Conservation (phyloP, 2,329 filamentous ascomycete genomes). For the Aspergillus clavatus region DNA sequence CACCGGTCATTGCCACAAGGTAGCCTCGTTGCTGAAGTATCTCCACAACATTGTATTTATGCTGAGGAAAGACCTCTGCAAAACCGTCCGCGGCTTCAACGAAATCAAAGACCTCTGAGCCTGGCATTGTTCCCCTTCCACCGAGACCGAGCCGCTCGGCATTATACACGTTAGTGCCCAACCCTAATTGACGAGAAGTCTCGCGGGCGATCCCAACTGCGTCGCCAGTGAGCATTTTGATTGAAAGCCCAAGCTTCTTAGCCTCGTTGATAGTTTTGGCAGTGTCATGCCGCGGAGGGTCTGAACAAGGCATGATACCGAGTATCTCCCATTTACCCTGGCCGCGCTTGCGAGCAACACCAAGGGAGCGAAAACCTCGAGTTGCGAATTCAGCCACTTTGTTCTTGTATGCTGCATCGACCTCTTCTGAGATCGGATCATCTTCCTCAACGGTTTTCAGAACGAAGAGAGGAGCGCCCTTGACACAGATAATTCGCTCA, state of each 20-base stretch:
- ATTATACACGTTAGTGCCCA: slow-evolving; percentile 91
- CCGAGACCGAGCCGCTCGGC: slow-evolving; percentile 87
- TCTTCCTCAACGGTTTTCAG: slow-evolving; percentile 84
- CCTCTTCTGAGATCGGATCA: slow-evolving; percentile 68
- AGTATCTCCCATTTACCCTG: slow-evolving; percentile 83
- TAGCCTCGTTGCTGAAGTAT: slow-evolving; percentile 91
- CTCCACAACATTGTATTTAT: slow-evolving; percentile 93
- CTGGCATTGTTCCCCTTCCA: slow-evolving; percentile 86
- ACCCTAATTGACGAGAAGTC: slow-evolving; percentile 83
- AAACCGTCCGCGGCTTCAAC: slow-evolving; percentile 93
- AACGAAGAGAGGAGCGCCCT: slow-evolving; percentile 84
- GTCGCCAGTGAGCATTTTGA: slow-evolving; percentile 96
- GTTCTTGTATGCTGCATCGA: slow-evolving; percentile 83
- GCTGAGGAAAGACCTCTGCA: slow-evolving; percentile 89
- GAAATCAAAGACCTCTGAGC: slow-evolving; percentile 91
- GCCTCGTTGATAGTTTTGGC: slow-evolving; percentile 86
- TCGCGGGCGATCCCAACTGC: slow-evolving; percentile 90
- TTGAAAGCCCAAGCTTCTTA: slow-evolving; percentile 78
- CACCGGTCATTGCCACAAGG: slow-evolving; percentile 92
- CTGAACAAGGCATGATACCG: slow-evolving; percentile 90
- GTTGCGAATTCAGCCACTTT: slow-evolving; percentile 87
- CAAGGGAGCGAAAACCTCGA: slow-evolving; percentile 89
- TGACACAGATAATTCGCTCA: slow-evolving; percentile 81
- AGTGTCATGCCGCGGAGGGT: slow-evolving; percentile 86
- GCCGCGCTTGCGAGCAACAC: slow-evolving; percentile 84